These are phyloP conservation scores for Spizellomyces punctatus DNA, from an alignment of 192 early-diverging fungal genomes.

Conservation along the genomic window DNA sequence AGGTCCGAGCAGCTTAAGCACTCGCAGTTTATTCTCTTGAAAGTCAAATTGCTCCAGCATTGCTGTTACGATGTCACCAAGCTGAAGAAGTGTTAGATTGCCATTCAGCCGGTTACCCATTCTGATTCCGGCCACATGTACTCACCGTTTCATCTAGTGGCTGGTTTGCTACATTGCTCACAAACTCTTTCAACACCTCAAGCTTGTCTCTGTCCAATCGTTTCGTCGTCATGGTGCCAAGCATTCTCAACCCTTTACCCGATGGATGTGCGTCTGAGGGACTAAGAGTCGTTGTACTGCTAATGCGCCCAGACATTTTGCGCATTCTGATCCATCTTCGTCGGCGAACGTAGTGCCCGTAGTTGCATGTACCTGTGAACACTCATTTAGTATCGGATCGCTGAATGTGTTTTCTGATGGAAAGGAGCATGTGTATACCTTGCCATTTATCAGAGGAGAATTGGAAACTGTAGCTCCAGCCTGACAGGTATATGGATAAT, in stretches of 20 bases:
- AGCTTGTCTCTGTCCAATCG: neutral
- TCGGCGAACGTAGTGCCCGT: neutral
- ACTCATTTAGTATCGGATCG: no score
- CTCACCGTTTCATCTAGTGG: no score
- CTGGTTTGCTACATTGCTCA: neutral
- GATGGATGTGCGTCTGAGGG: no score
- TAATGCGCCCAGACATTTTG: neutral
- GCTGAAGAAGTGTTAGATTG: neutral
- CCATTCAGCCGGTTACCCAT: no score
- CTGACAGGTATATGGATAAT: neutral
- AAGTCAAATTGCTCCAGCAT: neutral
- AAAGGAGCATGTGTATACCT: neutral
- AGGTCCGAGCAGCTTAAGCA: neutral
- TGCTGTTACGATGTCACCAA: neutral
- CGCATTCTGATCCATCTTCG: constrained; percentile 10
- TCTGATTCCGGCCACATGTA: no score
- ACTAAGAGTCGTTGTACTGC: no score
- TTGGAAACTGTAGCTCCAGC: constrained; percentile 4
- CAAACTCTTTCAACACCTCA: neutral
- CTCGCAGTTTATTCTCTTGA: neutral
- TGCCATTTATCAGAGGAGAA: neutral
- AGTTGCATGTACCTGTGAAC: neutral
- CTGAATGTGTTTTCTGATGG: no score
- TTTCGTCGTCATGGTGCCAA: no score
- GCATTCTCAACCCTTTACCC: no score